A percentile compares a stretch with the other conserved stretches of the same genome.
Evolutionary conservation across 305 asterid species (phyloP).

Genomic region (Coffea humblotiana): DNA sequence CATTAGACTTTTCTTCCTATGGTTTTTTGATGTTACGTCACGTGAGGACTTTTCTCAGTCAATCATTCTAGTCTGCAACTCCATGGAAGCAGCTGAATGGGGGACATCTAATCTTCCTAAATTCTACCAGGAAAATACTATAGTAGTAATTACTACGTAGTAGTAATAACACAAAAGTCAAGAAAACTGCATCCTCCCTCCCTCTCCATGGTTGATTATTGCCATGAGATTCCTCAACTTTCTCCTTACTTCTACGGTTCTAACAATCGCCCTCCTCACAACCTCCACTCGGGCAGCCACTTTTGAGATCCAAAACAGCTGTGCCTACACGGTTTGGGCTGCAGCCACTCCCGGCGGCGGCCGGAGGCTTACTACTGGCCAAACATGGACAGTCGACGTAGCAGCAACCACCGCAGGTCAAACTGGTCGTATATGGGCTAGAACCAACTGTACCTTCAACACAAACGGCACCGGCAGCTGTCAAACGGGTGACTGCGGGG

Average conservation of each 20-base stretch:
- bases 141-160: no score
- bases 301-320: conserved; percentile 39
- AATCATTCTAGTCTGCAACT: no score
- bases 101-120: no score
- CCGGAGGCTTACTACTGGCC: conserved; percentile 26
- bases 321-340: conserved; percentile 45
- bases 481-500: conserved; percentile 53
- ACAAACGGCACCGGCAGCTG: conserved; percentile 38
- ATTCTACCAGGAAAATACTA: no score
- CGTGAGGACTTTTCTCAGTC: no score
- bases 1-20: no score
- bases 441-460: conserved; percentile 44
- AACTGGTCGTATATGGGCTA: conserved; percentile 34
- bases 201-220: background rate
- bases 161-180: no score
- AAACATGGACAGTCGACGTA: conserved; percentile 33
- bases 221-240: conserved; percentile 14
- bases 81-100: no score
- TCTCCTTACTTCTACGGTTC: background rate
- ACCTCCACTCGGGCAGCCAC: conserved; percentile 27
- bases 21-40: no score
- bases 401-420: conserved; percentile 13
- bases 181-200: no score
- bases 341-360: conserved; percentile 54
- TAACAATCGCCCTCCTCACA: conserved; percentile 7